These are phyloP conservation scores for Rhynchosporium agropyri DNA, from an alignment of 2,329 filamentous ascomycete species.

Conservation along the genomic window DNA sequence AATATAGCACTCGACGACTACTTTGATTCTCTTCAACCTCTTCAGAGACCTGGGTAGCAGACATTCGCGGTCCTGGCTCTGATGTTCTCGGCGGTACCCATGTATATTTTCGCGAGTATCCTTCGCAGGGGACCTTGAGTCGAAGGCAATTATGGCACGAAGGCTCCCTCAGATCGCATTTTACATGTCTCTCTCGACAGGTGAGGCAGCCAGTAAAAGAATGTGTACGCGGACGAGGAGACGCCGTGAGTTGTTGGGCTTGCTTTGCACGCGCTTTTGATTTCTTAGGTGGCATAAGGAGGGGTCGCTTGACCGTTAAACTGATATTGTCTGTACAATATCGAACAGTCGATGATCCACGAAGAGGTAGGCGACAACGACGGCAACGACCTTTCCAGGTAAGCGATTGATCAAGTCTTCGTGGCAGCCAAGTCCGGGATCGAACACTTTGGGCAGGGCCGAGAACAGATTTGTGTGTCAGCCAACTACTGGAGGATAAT, in stretches of 20 bases:
- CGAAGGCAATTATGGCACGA: slow-evolving; percentile 24
- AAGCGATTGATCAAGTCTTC: slow-evolving; percentile 6
- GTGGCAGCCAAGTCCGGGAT: not conserved
- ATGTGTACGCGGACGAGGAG: slow-evolving; percentile 26
- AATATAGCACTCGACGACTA: slow-evolving; percentile 23
- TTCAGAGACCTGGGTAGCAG: slow-evolving; percentile 2
- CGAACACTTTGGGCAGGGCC: not conserved
- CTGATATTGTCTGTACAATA: not conserved
- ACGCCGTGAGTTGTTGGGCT: not conserved
- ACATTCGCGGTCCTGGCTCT: slow-evolving; percentile 9
- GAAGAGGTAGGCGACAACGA: slow-evolving; percentile 22
- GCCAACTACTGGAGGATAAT: slow-evolving; percentile 3
- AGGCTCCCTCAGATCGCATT: slow-evolving; percentile 27
- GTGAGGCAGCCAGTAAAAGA: slow-evolving; percentile 28
- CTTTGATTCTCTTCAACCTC: slow-evolving; percentile 21
- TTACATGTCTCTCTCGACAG: slow-evolving; percentile 28
- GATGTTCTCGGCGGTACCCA: slow-evolving; percentile 23
- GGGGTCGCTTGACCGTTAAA: not conserved
- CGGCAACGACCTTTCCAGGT: slow-evolving; percentile 8
- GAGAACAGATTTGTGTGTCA: slow-evolving; percentile 1
- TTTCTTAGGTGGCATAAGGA: slow-evolving; percentile 7
- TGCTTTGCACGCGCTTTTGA: slow-evolving; percentile 1
- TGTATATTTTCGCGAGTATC: slow-evolving; percentile 25
- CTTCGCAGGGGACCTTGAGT: slow-evolving; percentile 24
- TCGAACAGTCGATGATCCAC: not conserved